These are phyloP conservation scores for Boletus sp. DNA, from an alignment of 1,284 basidiomycete species.

Conservation along the genomic window DNA sequence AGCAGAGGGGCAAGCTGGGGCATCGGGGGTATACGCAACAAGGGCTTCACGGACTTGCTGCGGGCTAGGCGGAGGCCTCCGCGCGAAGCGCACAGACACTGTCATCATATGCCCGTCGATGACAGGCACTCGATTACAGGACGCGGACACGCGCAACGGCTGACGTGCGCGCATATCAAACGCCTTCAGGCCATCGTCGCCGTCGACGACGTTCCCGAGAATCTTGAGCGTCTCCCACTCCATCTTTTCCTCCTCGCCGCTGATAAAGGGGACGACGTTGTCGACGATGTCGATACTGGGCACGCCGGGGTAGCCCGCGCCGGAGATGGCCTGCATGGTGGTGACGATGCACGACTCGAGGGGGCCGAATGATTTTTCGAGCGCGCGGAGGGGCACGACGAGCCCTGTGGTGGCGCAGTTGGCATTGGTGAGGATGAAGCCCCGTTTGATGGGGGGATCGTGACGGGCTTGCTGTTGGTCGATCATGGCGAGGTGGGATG, in stretches of 20 bases:
- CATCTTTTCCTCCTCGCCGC: constrained; percentile 97
- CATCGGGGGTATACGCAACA: constrained; percentile 70
- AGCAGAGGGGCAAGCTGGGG: constrained; percentile 83
- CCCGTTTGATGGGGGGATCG: constrained; percentile 70
- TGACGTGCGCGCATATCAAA: constrained; percentile 86
- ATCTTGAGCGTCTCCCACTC: constrained; percentile 99
- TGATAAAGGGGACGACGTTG: constrained; percentile 94
- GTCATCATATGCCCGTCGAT: constrained; percentile 90
- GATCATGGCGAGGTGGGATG: constrained; percentile 82
- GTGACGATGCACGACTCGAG: constrained; percentile 88
- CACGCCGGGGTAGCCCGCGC: constrained; percentile 95
- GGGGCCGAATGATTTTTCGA: constrained; percentile 91
- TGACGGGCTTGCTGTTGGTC: constrained; percentile 75
- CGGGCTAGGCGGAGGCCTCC: constrained; percentile 77
- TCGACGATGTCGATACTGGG: constrained; percentile 90
- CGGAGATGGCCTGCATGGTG: constrained; percentile 97
- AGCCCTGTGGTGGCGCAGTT: constrained; percentile 97
- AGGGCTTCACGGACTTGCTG: constrained; percentile 88
- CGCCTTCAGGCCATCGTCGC: constrained; percentile 48
- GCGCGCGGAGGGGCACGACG: constrained; percentile 88
- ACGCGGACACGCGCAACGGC: constrained; percentile 84
- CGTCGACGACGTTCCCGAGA: constrained; percentile 72
- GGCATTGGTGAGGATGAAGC: constrained; percentile 98
- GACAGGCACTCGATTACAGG: constrained; percentile 90
- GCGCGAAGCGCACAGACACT: constrained; percentile 83